Percentiles rank a stretch among this genome's conserved stretches.
Evolutionary conservation across 495 filamentous ascomycete genomes (phyloP).

Genomic region (Aspergillus ellipticus): DNA sequence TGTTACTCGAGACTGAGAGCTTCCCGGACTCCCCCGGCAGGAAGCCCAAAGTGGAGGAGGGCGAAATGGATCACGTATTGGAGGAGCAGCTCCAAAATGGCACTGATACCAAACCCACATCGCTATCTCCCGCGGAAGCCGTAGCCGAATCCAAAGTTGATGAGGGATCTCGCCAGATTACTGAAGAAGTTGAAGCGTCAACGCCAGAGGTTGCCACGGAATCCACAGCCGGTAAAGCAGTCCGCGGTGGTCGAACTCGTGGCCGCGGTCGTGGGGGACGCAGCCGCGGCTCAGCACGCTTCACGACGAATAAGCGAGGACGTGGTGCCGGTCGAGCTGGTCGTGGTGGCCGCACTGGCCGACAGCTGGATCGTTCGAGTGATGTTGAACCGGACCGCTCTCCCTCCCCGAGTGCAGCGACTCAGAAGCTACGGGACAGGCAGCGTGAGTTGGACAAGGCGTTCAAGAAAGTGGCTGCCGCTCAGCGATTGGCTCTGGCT

Average conservation of each 20-base stretch:
- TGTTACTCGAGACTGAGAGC: constrained; percentile 10
- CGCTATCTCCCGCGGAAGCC: constrained; percentile 18
- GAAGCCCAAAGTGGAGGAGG: constrained; percentile 32
- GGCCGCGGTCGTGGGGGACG: constrained; percentile 38
- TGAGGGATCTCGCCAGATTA: constrained; percentile 20
- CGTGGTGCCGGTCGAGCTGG: constrained; percentile 19
- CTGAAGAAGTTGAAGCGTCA: constrained; percentile 20
- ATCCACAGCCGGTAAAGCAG: constrained; percentile 21
- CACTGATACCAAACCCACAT: constrained; percentile 15
- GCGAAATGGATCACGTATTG: constrained; percentile 18
- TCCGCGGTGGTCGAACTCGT: constrained; percentile 35
- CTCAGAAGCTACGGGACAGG: constrained; percentile 36
- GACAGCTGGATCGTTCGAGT: constrained; percentile 23
- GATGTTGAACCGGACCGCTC: constrained; percentile 33
- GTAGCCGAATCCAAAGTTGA: constrained; percentile 12
- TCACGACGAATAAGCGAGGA: constrained; percentile 17
- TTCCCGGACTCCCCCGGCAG: constrained; percentile 19
- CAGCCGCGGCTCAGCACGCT: constrained; percentile 26
- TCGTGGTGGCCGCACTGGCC: constrained; percentile 21
- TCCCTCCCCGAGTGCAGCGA: constrained; percentile 32
- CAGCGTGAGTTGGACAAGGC: constrained; percentile 39
- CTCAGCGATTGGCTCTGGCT: constrained; percentile 36
- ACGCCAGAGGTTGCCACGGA: constrained; percentile 17
- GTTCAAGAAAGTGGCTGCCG: constrained; percentile 42
- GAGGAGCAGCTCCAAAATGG: constrained; percentile 22